Base-by-base conservation (phyloP, 1,284 basidiomycete species). In the Fomitopsis betulina region DNA sequence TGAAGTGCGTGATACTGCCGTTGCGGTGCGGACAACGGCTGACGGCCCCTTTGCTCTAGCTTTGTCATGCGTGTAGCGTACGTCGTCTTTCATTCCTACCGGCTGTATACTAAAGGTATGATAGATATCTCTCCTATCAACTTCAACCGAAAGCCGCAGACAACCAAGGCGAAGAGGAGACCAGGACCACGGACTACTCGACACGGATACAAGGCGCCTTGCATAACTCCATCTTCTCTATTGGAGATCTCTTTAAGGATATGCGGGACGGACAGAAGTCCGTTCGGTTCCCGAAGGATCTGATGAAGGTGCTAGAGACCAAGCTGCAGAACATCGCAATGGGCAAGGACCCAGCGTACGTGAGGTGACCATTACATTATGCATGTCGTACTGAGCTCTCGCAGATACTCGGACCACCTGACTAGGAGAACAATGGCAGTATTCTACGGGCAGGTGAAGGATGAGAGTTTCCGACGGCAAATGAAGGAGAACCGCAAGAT, bases 401-500 rank as follows among this genome's bases (percentile, higher is more conserved):
- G 17, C 65, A 95, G 93, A 21, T 94, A 94, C 72, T 87, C 87
- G 23, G 94, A 96, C 67, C 91, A 93, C 66, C 79, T 94, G 30
- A 88, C 94, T 32, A 85, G 95, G 42, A 81, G 93, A 51, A 93
- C 92, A 1, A 89, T 95, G 79, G 94, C 89, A 53, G 86, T 90
- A 32, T 97, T 96, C 73, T 97, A 95, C 72, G 89, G 89, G 5
- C 90, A 91, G 63, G 92, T 93, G 72, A 88, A 89, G 68, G 87
- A 93, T 60, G 88, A 92, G 53, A 81, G 78, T 33, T 96, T 96
- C 76, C 86, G 91, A 61, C 82, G 85, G 43, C 92, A 95, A 68
- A 89, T 98, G 84, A 94, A 94, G 72, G 95, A 98, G 72, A 96
- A 94, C 68, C 83, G 97, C 51, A 97, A 96, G 76, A 91, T 98